These are phyloP conservation scores for Sphaerulina musiva DNA, from an alignment of 2,329 filamentous ascomycete genomes.

Conservation along the genomic window DNA sequence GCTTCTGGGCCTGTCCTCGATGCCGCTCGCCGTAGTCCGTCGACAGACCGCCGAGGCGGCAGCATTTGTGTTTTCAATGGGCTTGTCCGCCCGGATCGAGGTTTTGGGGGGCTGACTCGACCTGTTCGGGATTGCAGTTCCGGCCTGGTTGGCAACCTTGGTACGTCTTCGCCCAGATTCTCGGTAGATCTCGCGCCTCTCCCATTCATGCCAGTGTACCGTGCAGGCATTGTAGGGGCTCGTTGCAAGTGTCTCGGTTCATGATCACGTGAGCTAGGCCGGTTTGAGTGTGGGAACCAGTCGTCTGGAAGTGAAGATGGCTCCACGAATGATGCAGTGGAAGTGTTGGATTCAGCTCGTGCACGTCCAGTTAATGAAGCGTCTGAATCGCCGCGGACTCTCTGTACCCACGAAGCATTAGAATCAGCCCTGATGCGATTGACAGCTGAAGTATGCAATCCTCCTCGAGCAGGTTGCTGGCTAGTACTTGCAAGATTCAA, in stretches of 20 bases:
- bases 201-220: conserved; percentile 19
- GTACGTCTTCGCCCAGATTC: conserved; percentile 27
- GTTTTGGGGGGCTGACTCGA: conserved; percentile 26
- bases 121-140: conserved; percentile 30
- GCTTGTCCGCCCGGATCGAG: conserved; percentile 26
- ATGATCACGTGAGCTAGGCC: conserved; percentile 17
- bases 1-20: conserved; percentile 12
- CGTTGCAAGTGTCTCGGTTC: conserved; percentile 14
- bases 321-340: conserved; percentile 28
- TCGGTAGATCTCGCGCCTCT: conserved; percentile 12
- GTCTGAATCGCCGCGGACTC: conserved; percentile 27
- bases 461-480: not conserved
- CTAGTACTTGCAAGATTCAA: not conserved
- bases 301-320: conserved; percentile 27
- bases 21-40: conserved; percentile 19
- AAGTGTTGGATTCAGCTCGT: conserved; percentile 26
- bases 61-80: conserved; percentile 27
- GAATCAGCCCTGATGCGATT: conserved; percentile 26
- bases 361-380: conserved; percentile 22
- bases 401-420: conserved; percentile 24
- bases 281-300: conserved; percentile 15
- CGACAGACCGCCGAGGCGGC: conserved; percentile 19
- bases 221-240: conserved; percentile 20
- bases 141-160: conserved; percentile 30
- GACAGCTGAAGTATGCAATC: conserved; percentile 13